Base-by-base conservation (phyloP, 2,329 filamentous ascomycete genomes). In the Paecilomyces fulvus region DNA sequence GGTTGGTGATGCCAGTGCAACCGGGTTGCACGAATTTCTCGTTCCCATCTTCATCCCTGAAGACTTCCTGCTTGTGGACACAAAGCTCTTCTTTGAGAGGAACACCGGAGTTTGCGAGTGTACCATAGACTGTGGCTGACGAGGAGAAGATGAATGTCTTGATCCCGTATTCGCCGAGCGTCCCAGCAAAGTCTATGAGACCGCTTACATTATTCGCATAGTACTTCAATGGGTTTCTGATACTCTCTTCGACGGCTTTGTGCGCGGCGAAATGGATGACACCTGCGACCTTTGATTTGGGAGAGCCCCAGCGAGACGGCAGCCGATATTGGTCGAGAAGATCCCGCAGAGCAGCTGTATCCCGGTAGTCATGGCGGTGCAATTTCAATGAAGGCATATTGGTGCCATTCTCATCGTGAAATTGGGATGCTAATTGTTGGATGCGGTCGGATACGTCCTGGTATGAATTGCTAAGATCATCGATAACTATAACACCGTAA, bases 201-300 rank as follows among this genome's bases (percentile, higher is more conserved):
- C 84, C 85, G 62, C 79, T 80, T 30, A 87, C 83, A 58, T 88
- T 88, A 74, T 87, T 88, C 58, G 78, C 77, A 69, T 87, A 88
- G 70, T 88, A 88, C 57, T 80, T 79, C 56, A 87, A 69, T 0
- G 84, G 84, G 57, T 77, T 73, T 25, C 72, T 69, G 58, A 87
- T 86, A 49, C 82, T 86, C 62, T 88, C 84, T 25, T 79, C 79
- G 0, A 87, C 83, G 1, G 84, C 83, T 67, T 87, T 87, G 74
- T 82, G 82, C 1, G 85, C 85, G 12, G 85, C 85, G 61, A 87
- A 87, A 64, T 88, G 85, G 56, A 88, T 86, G n/a, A 87, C 83
- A 0, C 83, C 84, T 0, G 74, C 73, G 59, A 87, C 84, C 30
- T 73, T 76, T 2, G 81, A 83, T 54, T 69, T 68, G 17, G 73